Evolutionary conservation across 306 rosid species (phyloP), one percentile per base, ranked within the genome.

Genomic region (Pyrus bretschneideri): DNA sequence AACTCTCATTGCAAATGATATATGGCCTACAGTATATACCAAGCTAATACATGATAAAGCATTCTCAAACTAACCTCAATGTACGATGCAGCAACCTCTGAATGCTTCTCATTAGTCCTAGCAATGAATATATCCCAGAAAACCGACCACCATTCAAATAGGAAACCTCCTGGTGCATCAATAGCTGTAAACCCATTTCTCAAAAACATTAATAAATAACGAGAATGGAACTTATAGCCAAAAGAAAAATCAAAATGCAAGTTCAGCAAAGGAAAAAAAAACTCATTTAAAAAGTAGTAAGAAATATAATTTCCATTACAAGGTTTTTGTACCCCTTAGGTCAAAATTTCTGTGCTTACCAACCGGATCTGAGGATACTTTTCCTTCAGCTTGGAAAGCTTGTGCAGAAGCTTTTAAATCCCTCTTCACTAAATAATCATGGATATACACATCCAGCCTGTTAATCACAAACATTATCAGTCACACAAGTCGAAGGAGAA

Each of bases 71-170:
- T 44, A 73, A 96, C 99, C 99, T 96, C 99, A 29, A 96, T 96
- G 80, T 96, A 96, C 21, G 99, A 96, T 40, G 99, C 98, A 63
- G 99, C 99, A 73, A 92, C 97, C 79, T 96, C 98, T 0, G 99
- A 96, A 83, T 96, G 99, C 84, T 96, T 96, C 92, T 96, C 99
- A 83, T 96, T 92, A 66, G 99, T 96, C 85, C 99, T 87, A 58
- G 99, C 99, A 79, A 96, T 96, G 75, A 96, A 96, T 69, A 96
- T 96, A 81, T 96, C 99, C 99, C 99, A 95, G 91, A 95, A 95
- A 84, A 95, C 97, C 11, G 99, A 95, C 99, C 99, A 95, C 99
- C 99, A 95, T 80, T 96, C 99, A 11, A 96, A 96, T 70, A 96
- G 88, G 84, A 96, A 96, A 67, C 99, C 99, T 70, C 99, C 98